A percentile compares a stretch with the other conserved stretches of the same genome.
Conservation (phyloP, 306 rosid species). For the Begonia peltatifolia region DNA sequence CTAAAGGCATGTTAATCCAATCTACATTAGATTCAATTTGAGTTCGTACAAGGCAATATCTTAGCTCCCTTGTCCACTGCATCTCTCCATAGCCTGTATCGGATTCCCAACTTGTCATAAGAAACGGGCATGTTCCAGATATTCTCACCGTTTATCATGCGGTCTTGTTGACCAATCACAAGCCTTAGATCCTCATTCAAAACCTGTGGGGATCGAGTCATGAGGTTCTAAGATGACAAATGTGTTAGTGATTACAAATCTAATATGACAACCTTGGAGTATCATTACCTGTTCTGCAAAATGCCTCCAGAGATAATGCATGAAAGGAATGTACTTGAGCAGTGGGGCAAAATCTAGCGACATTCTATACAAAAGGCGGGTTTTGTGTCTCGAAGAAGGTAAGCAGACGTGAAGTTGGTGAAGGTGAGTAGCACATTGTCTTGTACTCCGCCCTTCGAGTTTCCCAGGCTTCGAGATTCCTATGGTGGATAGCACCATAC, state of each 20-base stretch:
- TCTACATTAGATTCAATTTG: conserved; percentile 7
- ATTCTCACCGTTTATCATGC: conserved; percentile 66
- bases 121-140: conserved; percentile 79
- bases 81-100: conserved; percentile 81
- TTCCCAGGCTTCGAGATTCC: conserved; percentile 97
- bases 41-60: conserved; percentile 38
- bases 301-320: conserved; percentile 71
- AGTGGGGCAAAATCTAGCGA: conserved; percentile 81
- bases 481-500: conserved; percentile 91
- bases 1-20: conserved; percentile 1
- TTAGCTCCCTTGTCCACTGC: conserved; percentile 59
- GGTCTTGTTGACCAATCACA: conserved; percentile 77
- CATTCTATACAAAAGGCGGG: conserved; percentile 84
- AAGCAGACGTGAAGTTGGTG: conserved; percentile 94
- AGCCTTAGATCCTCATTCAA: conserved; percentile 83
- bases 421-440: conserved; percentile 63
- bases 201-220: conserved; percentile 25
- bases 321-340: conserved; percentile 68
- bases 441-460: conserved; percentile 67
- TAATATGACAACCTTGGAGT: too few relatives aligned
- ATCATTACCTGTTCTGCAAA: conserved; percentile 70
- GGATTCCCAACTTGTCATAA: conserved; percentile 82
- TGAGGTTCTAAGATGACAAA: too few relatives aligned
- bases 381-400: conserved; percentile 67
- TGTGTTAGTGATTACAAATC: too few relatives aligned